phyloP scores from a whole-genome alignment of 352 stramenopile genomes.

The Pythium sp. region DNA sequence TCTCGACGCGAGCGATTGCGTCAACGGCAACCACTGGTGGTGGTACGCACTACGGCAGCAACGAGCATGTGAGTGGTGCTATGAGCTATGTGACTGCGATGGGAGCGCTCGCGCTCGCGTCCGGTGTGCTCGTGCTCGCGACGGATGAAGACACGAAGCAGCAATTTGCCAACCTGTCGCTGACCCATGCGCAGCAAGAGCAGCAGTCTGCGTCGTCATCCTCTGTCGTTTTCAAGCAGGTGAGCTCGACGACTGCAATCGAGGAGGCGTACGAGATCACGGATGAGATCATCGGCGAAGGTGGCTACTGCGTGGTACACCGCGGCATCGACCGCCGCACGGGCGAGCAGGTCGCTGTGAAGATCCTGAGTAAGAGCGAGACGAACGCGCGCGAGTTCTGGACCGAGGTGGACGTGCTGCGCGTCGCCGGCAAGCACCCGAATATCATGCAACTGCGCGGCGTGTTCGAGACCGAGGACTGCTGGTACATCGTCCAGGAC shows the following conservation, averaged over 20 bases:
- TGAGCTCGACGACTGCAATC: conserved; percentile 27
- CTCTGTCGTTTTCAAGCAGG: background rate
- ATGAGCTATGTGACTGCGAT: background rate
- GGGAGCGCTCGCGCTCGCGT: conserved; percentile 11
- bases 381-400: conserved; percentile 80
- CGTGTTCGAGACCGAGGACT: conserved; percentile 69
- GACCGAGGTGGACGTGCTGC: conserved; percentile 79
- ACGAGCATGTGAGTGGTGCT: background rate
- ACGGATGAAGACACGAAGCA: conserved; percentile 3
- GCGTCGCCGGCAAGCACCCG: conserved; percentile 63
- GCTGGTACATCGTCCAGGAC: conserved; percentile 84
- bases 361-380: conserved; percentile 77
- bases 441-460: conserved; percentile 79
- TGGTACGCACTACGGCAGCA: background rate
- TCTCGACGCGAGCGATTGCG: conserved; percentile 4
- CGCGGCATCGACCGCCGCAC: conserved; percentile 60
- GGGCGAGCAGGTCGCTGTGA: conserved; percentile 72
- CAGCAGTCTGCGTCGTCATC: background rate
- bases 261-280: conserved; percentile 75
- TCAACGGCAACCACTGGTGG: background rate
- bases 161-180: background rate
- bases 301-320: conserved; percentile 79
- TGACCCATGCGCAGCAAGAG: conserved; percentile 6
- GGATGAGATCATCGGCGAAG: conserved; percentile 79
- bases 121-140: conserved; percentile 8